Evolutionary conservation across 345 rosid species (phyloP).

Genomic region (Hypericum androsaemum): DNA sequence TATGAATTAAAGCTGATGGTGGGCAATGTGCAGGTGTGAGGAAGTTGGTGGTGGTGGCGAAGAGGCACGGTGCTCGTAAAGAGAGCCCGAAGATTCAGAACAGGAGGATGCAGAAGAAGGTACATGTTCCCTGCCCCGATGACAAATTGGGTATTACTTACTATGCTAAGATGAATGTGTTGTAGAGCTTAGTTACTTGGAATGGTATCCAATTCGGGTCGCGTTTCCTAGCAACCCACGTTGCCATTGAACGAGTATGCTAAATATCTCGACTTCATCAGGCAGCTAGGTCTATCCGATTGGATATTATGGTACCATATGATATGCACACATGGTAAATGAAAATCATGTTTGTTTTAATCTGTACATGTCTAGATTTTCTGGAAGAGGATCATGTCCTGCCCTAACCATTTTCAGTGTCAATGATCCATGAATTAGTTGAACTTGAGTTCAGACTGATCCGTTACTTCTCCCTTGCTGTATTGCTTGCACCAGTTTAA

Average conservation of each 20-base stretch:
- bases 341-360: too few relatives aligned
- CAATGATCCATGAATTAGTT: not conserved
- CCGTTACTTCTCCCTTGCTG: not conserved
- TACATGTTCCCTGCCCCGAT: slow-evolving; percentile 7
- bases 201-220: too few relatives aligned
- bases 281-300: too few relatives aligned
- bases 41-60: slow-evolving; percentile 38
- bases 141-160: not conserved
- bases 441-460: not conserved
- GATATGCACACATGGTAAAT: too few relatives aligned
- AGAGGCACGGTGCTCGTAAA: slow-evolving; percentile 19
- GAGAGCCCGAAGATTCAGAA: slow-evolving; percentile 65
- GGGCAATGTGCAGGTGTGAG: slow-evolving; percentile 16
- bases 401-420: too few relatives aligned
- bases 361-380: too few relatives aligned
- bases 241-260: too few relatives aligned
- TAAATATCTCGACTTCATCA: too few relatives aligned
- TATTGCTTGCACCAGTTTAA: slow-evolving; percentile 31
- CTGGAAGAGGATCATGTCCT: too few relatives aligned
- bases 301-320: too few relatives aligned
- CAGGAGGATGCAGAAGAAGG: slow-evolving; percentile 64
- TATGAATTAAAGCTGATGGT: slow-evolving; percentile 1
- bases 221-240: too few relatives aligned
- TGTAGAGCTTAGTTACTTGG: not conserved
- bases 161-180: slow-evolving; percentile 7